A percentile compares a stretch with the other conserved stretches of the same genome.
These are phyloP conservation scores for Colletotrichum abscissum DNA, from an alignment of 2,329 filamentous ascomycete genomes.

Conservation along the genomic window DNA sequence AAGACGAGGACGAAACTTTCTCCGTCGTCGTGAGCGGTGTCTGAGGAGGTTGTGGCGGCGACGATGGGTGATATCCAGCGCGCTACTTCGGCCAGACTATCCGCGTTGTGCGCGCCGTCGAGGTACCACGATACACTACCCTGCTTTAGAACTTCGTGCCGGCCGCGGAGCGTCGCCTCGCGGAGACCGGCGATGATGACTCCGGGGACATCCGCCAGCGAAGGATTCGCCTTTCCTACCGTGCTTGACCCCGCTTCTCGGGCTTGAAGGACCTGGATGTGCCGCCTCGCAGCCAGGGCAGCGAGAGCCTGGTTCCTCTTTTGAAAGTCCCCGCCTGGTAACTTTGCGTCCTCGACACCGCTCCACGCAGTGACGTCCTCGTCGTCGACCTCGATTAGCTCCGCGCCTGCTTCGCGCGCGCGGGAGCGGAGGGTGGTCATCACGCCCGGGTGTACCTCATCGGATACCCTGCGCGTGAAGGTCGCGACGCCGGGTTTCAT, in stretches of 20 bases:
- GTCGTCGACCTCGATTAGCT: slow-evolving; percentile 48
- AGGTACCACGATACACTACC: slow-evolving; percentile 81
- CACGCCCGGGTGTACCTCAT: slow-evolving; percentile 46
- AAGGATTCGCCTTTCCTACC: background rate
- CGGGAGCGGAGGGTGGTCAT: slow-evolving; percentile 59
- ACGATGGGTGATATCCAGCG: slow-evolving; percentile 77
- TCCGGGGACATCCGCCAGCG: slow-evolving; percentile 56
- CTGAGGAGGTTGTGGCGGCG: slow-evolving; percentile 47
- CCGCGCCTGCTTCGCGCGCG: slow-evolving; percentile 63
- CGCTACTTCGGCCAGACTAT: slow-evolving; percentile 85
- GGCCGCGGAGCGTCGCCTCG: slow-evolving; percentile 79
- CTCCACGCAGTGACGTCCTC: slow-evolving; percentile 12
- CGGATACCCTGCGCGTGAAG: slow-evolving; percentile 42
- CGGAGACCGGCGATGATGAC: slow-evolving; percentile 81
- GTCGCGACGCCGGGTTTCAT: slow-evolving; percentile 70
- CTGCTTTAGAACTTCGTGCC: slow-evolving; percentile 74
- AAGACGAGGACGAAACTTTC: slow-evolving; percentile 74
- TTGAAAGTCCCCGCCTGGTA: slow-evolving; percentile 67
- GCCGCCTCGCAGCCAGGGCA: slow-evolving; percentile 54
- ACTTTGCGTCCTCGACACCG: slow-evolving; percentile 51
- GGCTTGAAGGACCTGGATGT: slow-evolving; percentile 45
- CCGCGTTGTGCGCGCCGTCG: slow-evolving; percentile 92
- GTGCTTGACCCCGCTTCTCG: slow-evolving; percentile 54
- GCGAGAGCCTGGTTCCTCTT: slow-evolving; percentile 67
- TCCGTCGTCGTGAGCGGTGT: too few species aligned